Evolutionary conservation across 805 yeast species (phyloP), one percentile per base, ranked within the genome.

Genomic region (Candida xiaguanensis): DNA sequence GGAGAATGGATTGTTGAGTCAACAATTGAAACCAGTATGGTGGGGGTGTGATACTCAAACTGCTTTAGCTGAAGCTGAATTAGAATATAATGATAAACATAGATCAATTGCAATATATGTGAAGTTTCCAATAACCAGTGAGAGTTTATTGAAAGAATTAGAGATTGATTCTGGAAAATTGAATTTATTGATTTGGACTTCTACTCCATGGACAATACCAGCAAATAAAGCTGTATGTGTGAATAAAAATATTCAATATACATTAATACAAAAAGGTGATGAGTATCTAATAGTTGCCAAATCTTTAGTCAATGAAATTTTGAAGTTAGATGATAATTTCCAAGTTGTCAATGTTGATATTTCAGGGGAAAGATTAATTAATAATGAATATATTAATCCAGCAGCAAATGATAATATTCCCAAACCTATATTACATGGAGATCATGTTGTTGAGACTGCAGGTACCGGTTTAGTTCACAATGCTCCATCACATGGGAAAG

Each of bases 401-500:
- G 40, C 39, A 2, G 19, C 46, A 5, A 5, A 36, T 7, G 40
- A 40, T 15, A 9, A 20, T 13, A n/a, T 23, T 7, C 27, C 8
- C 11, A 75, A 71, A 45, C 95, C 95, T 0, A 62, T 91, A 3
- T 45, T 91, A 3, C 81, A 78, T 41, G 97, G 93, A 4, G 77
- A 74, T 39, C 95, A 90, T 59, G 98, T 95, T 9, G 78, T 87
- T 0, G 75, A 76, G 41, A 49, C 74, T 1, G 79, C 93, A 0
- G 99, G 99, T 59, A 87, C 99, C 0, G 99, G 99, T 2, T 64
- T 93, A 11, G 99, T 93, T 1, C 99, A 93, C 56, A 85, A 88
- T 15, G 98, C 99, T 0, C 98, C 99, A 1, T 98, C 97, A 0
- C 99, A 93, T 58, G 99, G 99, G 52, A 77, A 80, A 51, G 99